Evolutionary conservation across 805 yeast species (phyloP).

Genomic region (Candida maris): DNA sequence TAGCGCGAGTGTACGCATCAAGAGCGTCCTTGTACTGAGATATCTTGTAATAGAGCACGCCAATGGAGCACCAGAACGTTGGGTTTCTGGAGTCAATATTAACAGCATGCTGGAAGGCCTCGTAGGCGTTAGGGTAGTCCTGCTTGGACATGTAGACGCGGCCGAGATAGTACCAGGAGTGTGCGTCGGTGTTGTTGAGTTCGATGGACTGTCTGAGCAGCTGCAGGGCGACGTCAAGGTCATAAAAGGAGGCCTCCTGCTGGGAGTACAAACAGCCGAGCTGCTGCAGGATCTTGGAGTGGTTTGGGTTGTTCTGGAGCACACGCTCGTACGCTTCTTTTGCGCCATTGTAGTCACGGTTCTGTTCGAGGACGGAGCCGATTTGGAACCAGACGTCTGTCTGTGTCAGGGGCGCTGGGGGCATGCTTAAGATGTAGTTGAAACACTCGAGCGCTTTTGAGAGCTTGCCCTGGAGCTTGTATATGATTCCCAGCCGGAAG

Average conservation of each 20-base stretch:
- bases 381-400: conserved; percentile 99
- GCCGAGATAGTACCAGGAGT: conserved; percentile 95
- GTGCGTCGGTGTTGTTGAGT: conserved; percentile 87
- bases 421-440: conserved; percentile 82
- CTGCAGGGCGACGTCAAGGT: conserved; percentile 78
- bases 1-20: conserved; percentile 96
- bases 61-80: conserved; percentile 95
- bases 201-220: conserved; percentile 84
- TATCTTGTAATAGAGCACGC: conserved; percentile 94
- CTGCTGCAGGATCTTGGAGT: conserved; percentile 94
- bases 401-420: conserved; percentile 94
- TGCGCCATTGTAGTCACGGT: conserved; percentile 87
- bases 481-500: conserved; percentile 92
- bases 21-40: conserved; percentile 95
- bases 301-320: conserved; percentile 82
- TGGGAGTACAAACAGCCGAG: conserved; percentile 91
- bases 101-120: conserved; percentile 98
- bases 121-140: conserved; percentile 94
- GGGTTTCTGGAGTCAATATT: conserved; percentile 96
- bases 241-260: conserved; percentile 64
- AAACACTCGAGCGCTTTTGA: conserved; percentile 90
- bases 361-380: conserved; percentile 92
- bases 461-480: conserved; percentile 89
- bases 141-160: conserved; percentile 95
- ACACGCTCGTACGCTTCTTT: conserved; percentile 95